Percentiles rank a stretch among this genome's conserved stretches.
These are phyloP conservation scores for Lentinula boryana DNA, from an alignment of 768 basidiomycete genomes.

Conservation along the genomic window DNA sequence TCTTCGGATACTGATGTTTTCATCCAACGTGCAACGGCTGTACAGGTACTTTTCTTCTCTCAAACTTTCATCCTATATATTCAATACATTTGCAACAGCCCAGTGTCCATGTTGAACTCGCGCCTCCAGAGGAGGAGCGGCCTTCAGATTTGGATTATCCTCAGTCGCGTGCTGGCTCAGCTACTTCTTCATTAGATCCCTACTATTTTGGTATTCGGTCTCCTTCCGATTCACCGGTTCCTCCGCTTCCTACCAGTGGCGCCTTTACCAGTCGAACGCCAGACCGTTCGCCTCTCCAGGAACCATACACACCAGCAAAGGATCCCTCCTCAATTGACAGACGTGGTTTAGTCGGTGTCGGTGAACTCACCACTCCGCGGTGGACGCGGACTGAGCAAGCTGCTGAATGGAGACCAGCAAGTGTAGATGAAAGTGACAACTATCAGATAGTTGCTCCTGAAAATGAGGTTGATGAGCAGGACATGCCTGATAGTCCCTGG, in stretches of 20 bases:
- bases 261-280: constrained; percentile 50
- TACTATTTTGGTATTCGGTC: constrained; percentile 80
- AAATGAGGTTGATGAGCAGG: constrained; percentile 38
- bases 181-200: constrained; percentile 79
- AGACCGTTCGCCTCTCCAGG: constrained; percentile 40
- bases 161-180: constrained; percentile 62
- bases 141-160: constrained; percentile 40
- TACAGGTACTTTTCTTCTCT: constrained; percentile 24
- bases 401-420: constrained; percentile 26
- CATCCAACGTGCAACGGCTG: constrained; percentile 29
- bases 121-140: constrained; percentile 31
- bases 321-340: constrained; percentile 83
- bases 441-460: constrained; percentile 38
- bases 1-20: constrained; percentile 33
- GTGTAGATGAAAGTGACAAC: constrained; percentile 23
- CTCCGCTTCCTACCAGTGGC: constrained; percentile 39
- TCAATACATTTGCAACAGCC: constrained; percentile 16
- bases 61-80: constrained; percentile 14
- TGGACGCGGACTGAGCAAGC: constrained; percentile 61
- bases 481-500: constrained; percentile 75
- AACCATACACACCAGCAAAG: constrained; percentile 66
- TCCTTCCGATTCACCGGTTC: constrained; percentile 60
- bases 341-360: constrained; percentile 84
- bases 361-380: constrained; percentile 93
- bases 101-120: constrained; percentile 43